Conservation (phyloP, 2,329 filamentous ascomycete genomes). For the Arthrobotrys pseudoclavata region DNA sequence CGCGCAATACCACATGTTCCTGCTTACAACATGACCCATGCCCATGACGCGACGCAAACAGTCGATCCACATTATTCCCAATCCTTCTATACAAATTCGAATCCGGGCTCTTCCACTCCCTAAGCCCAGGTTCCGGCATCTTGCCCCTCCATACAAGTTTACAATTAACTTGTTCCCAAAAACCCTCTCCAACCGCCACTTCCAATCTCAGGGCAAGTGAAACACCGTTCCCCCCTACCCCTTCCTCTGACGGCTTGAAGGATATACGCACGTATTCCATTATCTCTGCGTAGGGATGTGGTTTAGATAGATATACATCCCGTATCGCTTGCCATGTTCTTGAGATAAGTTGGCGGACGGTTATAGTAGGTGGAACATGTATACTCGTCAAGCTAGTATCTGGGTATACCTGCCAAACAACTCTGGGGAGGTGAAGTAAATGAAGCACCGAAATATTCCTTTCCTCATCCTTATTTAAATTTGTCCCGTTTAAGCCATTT, state of each 20-base stretch:
- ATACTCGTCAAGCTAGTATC: not conserved
- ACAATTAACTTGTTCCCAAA: conserved; percentile 16
- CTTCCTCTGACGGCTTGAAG: not conserved
- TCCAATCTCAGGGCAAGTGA: not conserved
- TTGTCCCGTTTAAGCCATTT: not conserved
- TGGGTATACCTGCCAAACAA: conserved; percentile 1
- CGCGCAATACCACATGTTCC: not conserved
- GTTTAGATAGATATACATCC: not conserved
- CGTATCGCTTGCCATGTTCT: conserved; percentile 12
- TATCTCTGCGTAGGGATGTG: conserved; percentile 7
- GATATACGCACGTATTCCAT: conserved; percentile 22
- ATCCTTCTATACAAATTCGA: not conserved
- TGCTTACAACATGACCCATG: not conserved
- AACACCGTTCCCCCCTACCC: not conserved
- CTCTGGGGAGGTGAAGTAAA: conserved; percentile 1
- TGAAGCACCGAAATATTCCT: not conserved
- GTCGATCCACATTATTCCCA: not conserved
- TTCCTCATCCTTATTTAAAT: not conserved
- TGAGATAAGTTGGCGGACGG: not conserved
- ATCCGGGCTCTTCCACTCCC: not conserved
- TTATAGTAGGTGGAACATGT: not conserved
- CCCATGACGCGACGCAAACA: not conserved
- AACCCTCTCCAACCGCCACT: not conserved
- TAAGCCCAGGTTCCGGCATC: not conserved
- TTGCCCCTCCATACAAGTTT: conserved; percentile 8